Evolutionary conservation across 441 rosid genomes (phyloP), one percentile per base, ranked within the genome.

Genomic region (Viola pubescens): DNA sequence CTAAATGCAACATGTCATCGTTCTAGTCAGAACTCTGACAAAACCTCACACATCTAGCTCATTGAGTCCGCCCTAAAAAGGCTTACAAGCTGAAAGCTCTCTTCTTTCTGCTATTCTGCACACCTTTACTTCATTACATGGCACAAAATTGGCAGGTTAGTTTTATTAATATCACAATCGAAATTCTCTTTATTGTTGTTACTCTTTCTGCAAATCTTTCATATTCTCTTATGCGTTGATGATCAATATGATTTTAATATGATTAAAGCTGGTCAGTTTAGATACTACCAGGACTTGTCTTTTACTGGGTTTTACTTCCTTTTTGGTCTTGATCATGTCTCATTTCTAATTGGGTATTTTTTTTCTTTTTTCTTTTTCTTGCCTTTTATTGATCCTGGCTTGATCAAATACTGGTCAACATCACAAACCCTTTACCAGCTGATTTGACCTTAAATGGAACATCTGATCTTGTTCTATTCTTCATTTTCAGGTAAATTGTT

Each of bases 1-100:
- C 34, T 11, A 51, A 52, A 13, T 43, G 62, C 67, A 37, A 56
- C 55, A 64, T 69, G 75, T 68, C 74, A 64, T 68, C 70, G 37
- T 58, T 37, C 59, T 45, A 37, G 61, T 56, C 64, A 54, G 45
- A 41, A 59, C 59, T 37, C 54, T 38, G 40, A 14, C 58, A 6
- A 55, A 9, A 26, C 57, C 34, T 26, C 34, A 26, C 34, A 26
- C 34, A 26, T 1, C 34, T 26, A 26, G 2, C 2, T 26, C 34
- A 26, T 26, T 26, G 34, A 26, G 34, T 26, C 34, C 34, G 34
- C 34, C 34, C 34, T 26, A 26, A 26, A 26, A 26, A 26, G 34
- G 34, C 34, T 26, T 26, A 26, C 34, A 26, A 26, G 34, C 34
- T 26, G 0, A 26, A 26, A 26, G 34, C 34, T 26, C 49, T 14